Base-by-base conservation (phyloP, 805 yeast species). In the Saturnispora besseyi region DNA sequence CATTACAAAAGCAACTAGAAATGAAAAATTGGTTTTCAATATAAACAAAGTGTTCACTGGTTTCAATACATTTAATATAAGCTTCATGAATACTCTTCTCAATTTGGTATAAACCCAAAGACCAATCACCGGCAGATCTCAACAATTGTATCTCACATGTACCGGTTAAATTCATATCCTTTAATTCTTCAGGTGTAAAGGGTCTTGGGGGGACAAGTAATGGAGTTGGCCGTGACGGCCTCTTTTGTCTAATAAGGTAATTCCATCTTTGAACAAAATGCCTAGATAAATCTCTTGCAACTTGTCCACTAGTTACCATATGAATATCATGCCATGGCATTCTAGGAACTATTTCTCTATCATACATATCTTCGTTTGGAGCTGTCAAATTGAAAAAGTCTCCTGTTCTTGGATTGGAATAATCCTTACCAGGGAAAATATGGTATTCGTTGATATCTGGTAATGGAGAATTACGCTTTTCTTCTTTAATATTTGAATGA, bases 291-390 rank as follows among this genome's bases (percentile, higher is more conserved):
- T 93, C 99, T 52, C 97, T 76, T 0, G 98, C 99, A 3, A 90
- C 81, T 60, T 90, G 95, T 12, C 99, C 99, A 2, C 90, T 79
- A 1, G 95, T 81, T 69, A 89, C 81, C 95, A 90, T 93, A 57
- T 93, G 98, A 36, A 93, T 87, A 74, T 93, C 99, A 66, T 93
- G 99, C 99, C 99, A 93, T 9, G 99, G 99, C 99, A 93, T 93
- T 59, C 99, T 78, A 2, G 99, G 98, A 21, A 78, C 75, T 18
- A 65, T 65, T 13, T 76, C 71, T 53, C 99, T 76, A 64, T 93
- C 95, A 61, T 88, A 88, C 93, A 91, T 84, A 22, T 87, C 87
- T 46, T 87, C 95, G 60, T 82, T 88, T 2, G 99, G 98, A 57
- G 81, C 79, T 55, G 89, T 87, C 51, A 93, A 73, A 3, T 76